Conservation (phyloP, 305 asterid species). For the Andrographis paniculata region DNA sequence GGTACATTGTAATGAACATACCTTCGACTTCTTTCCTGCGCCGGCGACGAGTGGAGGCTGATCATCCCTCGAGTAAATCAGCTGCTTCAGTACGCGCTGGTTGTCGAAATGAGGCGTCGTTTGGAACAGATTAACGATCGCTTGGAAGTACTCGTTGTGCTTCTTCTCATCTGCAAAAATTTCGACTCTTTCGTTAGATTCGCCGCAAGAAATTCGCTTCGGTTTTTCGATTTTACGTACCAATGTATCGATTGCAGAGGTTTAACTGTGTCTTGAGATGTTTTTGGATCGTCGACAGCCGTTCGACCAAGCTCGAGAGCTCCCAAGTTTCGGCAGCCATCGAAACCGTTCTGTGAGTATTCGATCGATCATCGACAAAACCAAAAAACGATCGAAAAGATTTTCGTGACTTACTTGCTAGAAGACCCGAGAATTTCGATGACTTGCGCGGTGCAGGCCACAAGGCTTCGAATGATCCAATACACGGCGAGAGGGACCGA, state of each 20-base stretch:
- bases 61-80: slow-evolving; percentile 51
- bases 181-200: slow-evolving; percentile 2
- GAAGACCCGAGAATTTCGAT: slow-evolving; percentile 40
- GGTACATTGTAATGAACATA: too few relatives aligned
- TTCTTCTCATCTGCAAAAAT: slow-evolving; percentile 47
- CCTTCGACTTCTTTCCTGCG: slow-evolving; percentile 34
- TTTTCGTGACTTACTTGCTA: slow-evolving; percentile 38
- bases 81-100: slow-evolving; percentile 45
- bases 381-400: background rate
- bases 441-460: slow-evolving; percentile 60
- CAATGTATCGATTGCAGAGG: slow-evolving; percentile 44
- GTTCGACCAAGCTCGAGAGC: slow-evolving; percentile 53
- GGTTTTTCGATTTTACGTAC: slow-evolving; percentile 21
- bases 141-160: slow-evolving; percentile 44
- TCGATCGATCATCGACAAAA: background rate
- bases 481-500: slow-evolving; percentile 62
- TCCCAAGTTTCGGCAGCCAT: slow-evolving; percentile 70
- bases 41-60: slow-evolving; percentile 49
- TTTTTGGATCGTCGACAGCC: slow-evolving; percentile 42
- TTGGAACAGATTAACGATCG: slow-evolving; percentile 44
- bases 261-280: slow-evolving; percentile 49
- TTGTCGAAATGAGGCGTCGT: slow-evolving; percentile 57
- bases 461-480: slow-evolving; percentile 68
- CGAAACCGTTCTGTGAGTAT: slow-evolving; percentile 32
- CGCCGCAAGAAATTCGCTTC: background rate